Conservation (phyloP, 768 basidiomycete species). For the Trametes cingulata region DNA sequence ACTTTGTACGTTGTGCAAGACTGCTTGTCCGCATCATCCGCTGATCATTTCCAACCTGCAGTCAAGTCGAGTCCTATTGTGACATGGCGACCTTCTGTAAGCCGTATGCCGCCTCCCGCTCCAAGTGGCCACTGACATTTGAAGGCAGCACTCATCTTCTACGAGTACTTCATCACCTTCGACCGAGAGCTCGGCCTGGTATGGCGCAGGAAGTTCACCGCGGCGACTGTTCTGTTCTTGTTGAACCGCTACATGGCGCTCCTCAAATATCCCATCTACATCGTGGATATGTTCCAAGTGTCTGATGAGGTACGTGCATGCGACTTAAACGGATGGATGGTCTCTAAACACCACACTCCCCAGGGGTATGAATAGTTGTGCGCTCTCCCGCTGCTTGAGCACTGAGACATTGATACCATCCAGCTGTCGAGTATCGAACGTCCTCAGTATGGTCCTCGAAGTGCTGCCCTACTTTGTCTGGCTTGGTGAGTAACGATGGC, state of each 20-base stretch:
- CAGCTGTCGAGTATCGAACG: background rate
- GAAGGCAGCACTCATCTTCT: conserved; percentile 2
- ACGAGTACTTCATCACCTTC: conserved; percentile 12
- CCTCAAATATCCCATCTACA: background rate
- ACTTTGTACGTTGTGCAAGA: too few relatives aligned
- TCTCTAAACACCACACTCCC: too few relatives aligned
- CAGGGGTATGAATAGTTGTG: background rate
- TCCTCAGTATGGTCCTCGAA: background rate
- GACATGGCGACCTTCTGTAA: conserved; percentile 1
- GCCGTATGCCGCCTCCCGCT: background rate
- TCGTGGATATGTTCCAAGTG: background rate
- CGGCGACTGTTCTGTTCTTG: conserved; percentile 5
- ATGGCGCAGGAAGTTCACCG: conserved; percentile 12
- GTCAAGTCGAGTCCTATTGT: background rate
- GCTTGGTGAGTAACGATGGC: background rate
- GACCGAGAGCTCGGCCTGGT: conserved; percentile 3
- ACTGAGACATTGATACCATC: too few relatives aligned
- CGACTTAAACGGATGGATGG: background rate
- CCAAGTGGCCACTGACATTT: background rate
- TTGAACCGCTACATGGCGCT: conserved; percentile 13
- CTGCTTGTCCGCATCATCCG: too few relatives aligned
- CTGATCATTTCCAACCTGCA: background rate
- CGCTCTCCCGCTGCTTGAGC: too few relatives aligned
- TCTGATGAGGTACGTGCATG: background rate
- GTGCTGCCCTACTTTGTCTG: conserved; percentile 7